Base-by-base conservation (phyloP, 2,329 filamentous ascomycete species). In the Diaporthe sp. region DNA sequence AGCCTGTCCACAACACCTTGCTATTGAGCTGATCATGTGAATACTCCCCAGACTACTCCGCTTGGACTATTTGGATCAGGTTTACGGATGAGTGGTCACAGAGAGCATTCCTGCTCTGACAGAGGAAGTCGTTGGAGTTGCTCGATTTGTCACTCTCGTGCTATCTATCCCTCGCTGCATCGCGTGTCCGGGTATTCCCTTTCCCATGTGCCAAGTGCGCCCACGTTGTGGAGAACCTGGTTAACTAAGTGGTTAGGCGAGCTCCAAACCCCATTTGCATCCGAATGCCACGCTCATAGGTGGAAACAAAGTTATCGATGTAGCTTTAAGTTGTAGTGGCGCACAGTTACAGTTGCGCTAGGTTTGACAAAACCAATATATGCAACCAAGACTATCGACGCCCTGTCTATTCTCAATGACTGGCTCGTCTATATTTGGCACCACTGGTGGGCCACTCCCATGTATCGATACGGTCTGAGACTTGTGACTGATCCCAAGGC, bases 141-240 rank as follows among this genome's bases (percentile, higher is more conserved):
- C 17, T 47, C 17, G 8, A 28, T 31, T 49, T 28, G 17, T 13
- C 6, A 13, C 25, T 47, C 17, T 22, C 20, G 22, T 34, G 61
- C 25, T 9, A 34, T 15, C 42, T n/a, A 22, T 63, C 37, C 13
- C 39, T 44, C 60, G 58, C 37, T 20, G 22, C 7, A 51, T 51
- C 39, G 25, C 42, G 25, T 49, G 42, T 13, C 57, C 44, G 44
- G 61, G 25, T 25, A 6, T 20, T 70, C 20, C 22, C 9, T 7
- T 28, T 42, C 12, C 63, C 65, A 51, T 28, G 65, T 53, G 49
- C 65, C 49, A 70, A 70, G 49, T 55, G 15, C 15, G 25, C 9
- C 22, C 31, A 68, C 31, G 31, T 53, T 53, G 47, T 53, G 65
- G 65, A 25, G 63, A 67, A 51, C 28, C 28, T n/a, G 55, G 31